phyloP scores from a whole-genome alignment of 2,329 filamentous ascomycete genomes.

The Apiospora malaysiana region DNA sequence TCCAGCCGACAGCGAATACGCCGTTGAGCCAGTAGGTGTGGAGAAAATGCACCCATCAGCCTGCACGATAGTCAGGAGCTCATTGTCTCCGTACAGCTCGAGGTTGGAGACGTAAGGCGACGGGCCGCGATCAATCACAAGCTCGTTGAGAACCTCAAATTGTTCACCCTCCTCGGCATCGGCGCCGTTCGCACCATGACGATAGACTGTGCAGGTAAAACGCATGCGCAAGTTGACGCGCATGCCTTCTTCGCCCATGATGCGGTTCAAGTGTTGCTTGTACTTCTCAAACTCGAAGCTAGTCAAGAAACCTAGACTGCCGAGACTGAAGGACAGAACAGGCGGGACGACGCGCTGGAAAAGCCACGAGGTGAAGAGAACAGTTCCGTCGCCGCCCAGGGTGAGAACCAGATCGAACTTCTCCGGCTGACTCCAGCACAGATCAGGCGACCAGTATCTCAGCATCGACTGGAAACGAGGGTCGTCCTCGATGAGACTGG shows the following conservation, averaged over 20 bases:
- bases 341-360: slow-evolving; percentile 89
- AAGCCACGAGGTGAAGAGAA: slow-evolving; percentile 89
- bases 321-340: slow-evolving; percentile 82
- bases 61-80: slow-evolving; percentile 92
- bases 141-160: slow-evolving; percentile 97
- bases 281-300: slow-evolving; percentile 89
- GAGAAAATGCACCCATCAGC: slow-evolving; percentile 98
- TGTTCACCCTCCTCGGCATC: slow-evolving; percentile 87
- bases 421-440: slow-evolving; percentile 93
- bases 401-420: slow-evolving; percentile 94
- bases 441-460: slow-evolving; percentile 93
- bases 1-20: slow-evolving; percentile 94
- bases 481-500: slow-evolving; percentile 74
- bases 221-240: slow-evolving; percentile 97
- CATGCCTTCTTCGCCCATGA: slow-evolving; percentile 97
- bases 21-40: slow-evolving; percentile 92
- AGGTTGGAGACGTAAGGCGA: slow-evolving; percentile 97
- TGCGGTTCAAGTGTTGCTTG: slow-evolving; percentile 81
- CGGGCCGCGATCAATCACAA: slow-evolving; percentile 96
- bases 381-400: slow-evolving; percentile 84
- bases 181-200: slow-evolving; percentile 65
- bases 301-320: slow-evolving; percentile 86
- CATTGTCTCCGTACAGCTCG: slow-evolving; percentile 93
- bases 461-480: slow-evolving; percentile 82
- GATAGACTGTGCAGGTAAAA: slow-evolving; percentile 97